Evolutionary conservation across 768 basidiomycete species (phyloP).

Genomic region (Amanita thiersii): DNA sequence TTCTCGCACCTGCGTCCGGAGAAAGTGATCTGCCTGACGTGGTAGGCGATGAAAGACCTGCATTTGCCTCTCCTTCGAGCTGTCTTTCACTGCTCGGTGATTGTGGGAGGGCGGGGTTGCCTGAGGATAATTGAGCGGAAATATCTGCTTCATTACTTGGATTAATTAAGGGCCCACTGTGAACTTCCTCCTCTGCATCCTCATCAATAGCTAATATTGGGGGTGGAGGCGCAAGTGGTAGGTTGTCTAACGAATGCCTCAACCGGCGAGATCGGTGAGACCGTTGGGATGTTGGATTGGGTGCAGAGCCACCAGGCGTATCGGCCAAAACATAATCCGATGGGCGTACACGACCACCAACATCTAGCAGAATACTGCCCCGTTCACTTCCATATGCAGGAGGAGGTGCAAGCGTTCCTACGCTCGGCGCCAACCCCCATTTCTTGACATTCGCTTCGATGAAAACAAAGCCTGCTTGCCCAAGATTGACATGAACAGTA

Average conservation of each 20-base stretch:
- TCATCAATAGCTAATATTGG: conserved; percentile 80
- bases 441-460: conserved; percentile 99
- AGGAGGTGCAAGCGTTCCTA: conserved; percentile 94
- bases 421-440: conserved; percentile 96
- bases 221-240: conserved; percentile 43
- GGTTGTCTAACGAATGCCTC: conserved; percentile 29
- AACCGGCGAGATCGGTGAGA: conserved; percentile 56
- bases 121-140: conserved; percentile 7
- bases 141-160: conserved; percentile 32
- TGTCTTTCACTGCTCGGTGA: conserved; percentile 9
- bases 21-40: conserved; percentile 52
- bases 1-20: conserved; percentile 75
- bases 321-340: conserved; percentile 32
- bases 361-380: conserved; percentile 91
- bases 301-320: conserved; percentile 35
- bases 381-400: conserved; percentile 97
- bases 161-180: conserved; percentile 1
- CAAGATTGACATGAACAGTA: conserved; percentile 94
- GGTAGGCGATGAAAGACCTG: conserved; percentile 30
- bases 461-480: conserved; percentile 97
- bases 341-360: conserved; percentile 53
- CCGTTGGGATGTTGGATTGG: conserved; percentile 44
- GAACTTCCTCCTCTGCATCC: conserved; percentile 32
- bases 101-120: conserved; percentile 19
- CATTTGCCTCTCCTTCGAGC: conserved; percentile 14